These are phyloP conservation scores for Aphanomyces invadans DNA, from an alignment of 352 stramenopile genomes.

Conservation along the genomic window DNA sequence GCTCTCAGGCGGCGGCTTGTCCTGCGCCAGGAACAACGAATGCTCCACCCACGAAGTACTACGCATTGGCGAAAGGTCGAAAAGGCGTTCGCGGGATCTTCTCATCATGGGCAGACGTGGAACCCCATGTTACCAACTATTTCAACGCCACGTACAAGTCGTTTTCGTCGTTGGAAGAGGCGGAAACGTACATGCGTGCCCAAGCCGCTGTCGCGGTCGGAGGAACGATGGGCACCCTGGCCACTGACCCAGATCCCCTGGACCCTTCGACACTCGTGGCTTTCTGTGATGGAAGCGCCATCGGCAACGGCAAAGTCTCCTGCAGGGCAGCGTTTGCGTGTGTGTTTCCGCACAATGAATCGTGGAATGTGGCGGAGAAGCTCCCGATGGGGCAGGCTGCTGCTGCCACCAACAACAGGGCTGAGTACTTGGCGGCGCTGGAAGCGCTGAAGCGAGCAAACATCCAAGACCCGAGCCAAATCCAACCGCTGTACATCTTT, in stretches of 20 bases:
- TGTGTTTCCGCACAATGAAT: conserved; percentile 55
- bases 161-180: conserved; percentile 40
- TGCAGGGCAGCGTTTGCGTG: conserved; percentile 52
- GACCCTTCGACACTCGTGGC: conserved; percentile 50
- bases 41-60: conserved; percentile 31
- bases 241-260: conserved; percentile 37
- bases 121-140: conserved; percentile 44
- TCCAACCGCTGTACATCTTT: conserved; percentile 54
- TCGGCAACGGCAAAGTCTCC: conserved; percentile 42
- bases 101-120: conserved; percentile 43
- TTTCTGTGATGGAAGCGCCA: conserved; percentile 67
- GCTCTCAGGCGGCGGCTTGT: no score
- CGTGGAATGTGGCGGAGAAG: conserved; percentile 56
- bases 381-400: conserved; percentile 31
- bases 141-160: conserved; percentile 49
- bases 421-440: conserved; percentile 49
- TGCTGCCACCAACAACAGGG: conserved; percentile 47
- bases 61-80: conserved; percentile 46
- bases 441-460: conserved; percentile 63
- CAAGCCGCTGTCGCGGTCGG: conserved; percentile 26
- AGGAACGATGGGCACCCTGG: no score
- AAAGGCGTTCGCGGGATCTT: conserved; percentile 41
- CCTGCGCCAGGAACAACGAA: no score
- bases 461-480: conserved; percentile 33
- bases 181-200: conserved; percentile 42